Evolutionary conservation across 352 stramenopile species (phyloP), one percentile per base, ranked within the genome.

Genomic region (Achlya hypogyna): DNA sequence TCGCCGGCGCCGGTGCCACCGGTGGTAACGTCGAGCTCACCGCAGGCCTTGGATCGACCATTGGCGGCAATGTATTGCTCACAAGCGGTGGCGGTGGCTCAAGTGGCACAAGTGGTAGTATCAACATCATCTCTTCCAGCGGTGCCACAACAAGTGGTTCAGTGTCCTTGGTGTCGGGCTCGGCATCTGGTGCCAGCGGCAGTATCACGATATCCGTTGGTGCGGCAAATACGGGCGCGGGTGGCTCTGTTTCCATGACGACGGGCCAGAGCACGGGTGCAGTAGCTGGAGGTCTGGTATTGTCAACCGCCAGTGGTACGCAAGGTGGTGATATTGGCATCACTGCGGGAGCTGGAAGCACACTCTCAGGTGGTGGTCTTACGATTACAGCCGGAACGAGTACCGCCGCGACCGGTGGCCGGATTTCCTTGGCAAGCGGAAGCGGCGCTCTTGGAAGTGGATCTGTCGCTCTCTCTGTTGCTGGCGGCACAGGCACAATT

Each of bases 311-410:
- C 18, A 67, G 60, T 58, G 60, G 49, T 27, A 56, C 49, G 2
- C 49, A 56, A 56, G 49, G 60, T 45, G 60, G 72, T 25, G 63
- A 63, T 18, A 49, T 77, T 20, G 52, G 53, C 16, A 8, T 76
- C 14, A 75, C 47, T 69, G 72, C 63, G n/a, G 69, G 49, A 87
- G 9, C 81, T 79, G n/a, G 51, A 88, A 58, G 60, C n/a, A 43
- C 81, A 85, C 71, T 82, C 86, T 5, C 85, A 73, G 35, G 71
- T 74, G 25, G 68, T 87, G 87, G 65, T 79, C 16, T 70, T 8
- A 22, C 53, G 23, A 22, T 70, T 28, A 16, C 51, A 16, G 64
- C 64, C 4, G 64, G 64, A 8, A n/a, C 25, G 25, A 49, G 60
- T n/a, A 59, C 60, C 22, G 40, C 51, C 43, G 40, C 38, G 8